Conservation (phyloP, 495 filamentous ascomycete species). For the Talaromyces nanjingensis region DNA sequence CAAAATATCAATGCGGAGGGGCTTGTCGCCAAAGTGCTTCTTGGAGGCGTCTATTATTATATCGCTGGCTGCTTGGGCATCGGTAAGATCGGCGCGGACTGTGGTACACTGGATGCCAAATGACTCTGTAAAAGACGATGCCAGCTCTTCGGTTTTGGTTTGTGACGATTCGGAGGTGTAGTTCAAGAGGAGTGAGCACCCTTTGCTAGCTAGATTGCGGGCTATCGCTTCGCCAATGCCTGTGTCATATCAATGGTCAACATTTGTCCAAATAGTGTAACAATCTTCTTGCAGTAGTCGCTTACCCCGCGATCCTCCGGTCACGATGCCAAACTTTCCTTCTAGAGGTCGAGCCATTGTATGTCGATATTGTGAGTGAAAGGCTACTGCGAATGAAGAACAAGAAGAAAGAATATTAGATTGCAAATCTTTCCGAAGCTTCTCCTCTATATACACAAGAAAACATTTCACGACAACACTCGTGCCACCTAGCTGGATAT, state of each 20-base stretch:
- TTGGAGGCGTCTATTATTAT: conserved; percentile 33
- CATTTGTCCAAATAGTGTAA: conserved; percentile 5
- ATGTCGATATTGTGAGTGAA: neutral
- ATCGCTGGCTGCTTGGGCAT: conserved; percentile 28
- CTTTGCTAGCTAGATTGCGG: conserved; percentile 69
- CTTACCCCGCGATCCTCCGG: conserved; percentile 68
- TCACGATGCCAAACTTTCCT: conserved; percentile 69
- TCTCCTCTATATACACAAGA: neutral
- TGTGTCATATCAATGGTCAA: conserved; percentile 23
- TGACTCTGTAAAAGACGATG: conserved; percentile 30
- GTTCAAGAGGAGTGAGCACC: conserved; percentile 60
- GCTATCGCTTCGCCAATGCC: conserved; percentile 85
- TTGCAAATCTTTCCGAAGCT: neutral
- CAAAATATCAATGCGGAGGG: conserved; percentile 73
- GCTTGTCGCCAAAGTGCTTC: conserved; percentile 39
- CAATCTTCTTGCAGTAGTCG: conserved; percentile 1
- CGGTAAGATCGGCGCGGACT: conserved; percentile 52
- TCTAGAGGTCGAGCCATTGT: conserved; percentile 34
- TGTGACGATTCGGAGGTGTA: conserved; percentile 58
- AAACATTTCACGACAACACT: neutral
- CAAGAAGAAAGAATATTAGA: neutral
- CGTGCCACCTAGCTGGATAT: neutral
- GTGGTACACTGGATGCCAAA: conserved; percentile 37
- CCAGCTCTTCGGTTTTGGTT: conserved; percentile 34
- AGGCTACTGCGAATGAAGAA: neutral